Conservation (phyloP, 2,329 filamentous ascomycete species). For the Colletotrichum limetticola region DNA sequence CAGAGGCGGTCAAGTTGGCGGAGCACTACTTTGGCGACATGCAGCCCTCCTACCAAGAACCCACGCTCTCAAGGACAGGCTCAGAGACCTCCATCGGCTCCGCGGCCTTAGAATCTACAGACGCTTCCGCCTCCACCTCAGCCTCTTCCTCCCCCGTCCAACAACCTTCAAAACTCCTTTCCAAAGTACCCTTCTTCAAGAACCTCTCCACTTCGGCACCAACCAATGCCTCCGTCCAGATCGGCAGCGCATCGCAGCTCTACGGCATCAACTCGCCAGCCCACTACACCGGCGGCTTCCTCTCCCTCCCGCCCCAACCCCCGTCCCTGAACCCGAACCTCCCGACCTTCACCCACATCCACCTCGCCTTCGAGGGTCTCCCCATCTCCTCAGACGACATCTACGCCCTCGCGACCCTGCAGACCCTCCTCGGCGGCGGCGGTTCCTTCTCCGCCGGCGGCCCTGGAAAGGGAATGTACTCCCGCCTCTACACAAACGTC, state of each 20-base stretch:
- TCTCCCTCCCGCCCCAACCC: conserved; percentile 84
- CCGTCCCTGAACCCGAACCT: conserved; percentile 81
- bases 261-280: conserved; percentile 73
- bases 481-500: conserved; percentile 95
- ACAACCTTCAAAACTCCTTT: conserved; percentile 75
- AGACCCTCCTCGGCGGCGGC: conserved; percentile 94
- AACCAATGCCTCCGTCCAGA: conserved; percentile 67
- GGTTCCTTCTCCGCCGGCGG: conserved; percentile 97
- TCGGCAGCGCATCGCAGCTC: conserved; percentile 50
- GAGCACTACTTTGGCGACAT: conserved; percentile 94
- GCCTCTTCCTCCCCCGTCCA: conserved; percentile 46
- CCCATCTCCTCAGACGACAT: conserved; percentile 93
- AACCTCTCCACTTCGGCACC: conserved; percentile 82
- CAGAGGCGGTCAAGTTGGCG: conserved; percentile 80
- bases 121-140: conserved; percentile 46
- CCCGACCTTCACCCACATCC: conserved; percentile 89
- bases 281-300: conserved; percentile 93
- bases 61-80: conserved; percentile 62
- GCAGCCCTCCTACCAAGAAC: conserved; percentile 62
- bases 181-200: conserved; percentile 90
- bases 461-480: conserved; percentile 99
- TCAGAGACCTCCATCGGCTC: conserved; percentile 67
- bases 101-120: conserved; percentile 45
- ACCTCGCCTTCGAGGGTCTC: conserved; percentile 94
- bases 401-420: conserved; percentile 93